Evolutionary conservation across 1,284 basidiomycete genomes (phyloP).

Genomic region (Butyriboletus regius): DNA sequence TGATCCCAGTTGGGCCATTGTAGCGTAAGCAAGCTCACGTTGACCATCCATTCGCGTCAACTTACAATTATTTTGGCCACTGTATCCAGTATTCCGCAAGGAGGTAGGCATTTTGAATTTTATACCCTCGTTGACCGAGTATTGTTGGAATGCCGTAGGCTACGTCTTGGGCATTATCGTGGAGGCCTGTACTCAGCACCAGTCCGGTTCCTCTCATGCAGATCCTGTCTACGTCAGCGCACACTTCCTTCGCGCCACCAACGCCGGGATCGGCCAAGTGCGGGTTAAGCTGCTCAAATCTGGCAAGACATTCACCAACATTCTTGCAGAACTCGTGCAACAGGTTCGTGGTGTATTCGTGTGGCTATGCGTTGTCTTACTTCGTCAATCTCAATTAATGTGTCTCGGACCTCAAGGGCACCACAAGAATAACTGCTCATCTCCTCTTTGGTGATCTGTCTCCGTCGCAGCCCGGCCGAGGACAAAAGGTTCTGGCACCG

Average conservation of each 20-base stretch:
- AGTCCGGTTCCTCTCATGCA: constrained; percentile 40
- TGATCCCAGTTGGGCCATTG: constrained; percentile 41
- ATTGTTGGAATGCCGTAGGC: constrained; percentile 33
- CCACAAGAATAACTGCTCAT: constrained; percentile 45
- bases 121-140: neutral
- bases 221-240: constrained; percentile 56
- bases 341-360: constrained; percentile 34
- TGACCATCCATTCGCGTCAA: neutral
- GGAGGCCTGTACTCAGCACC: constrained; percentile 47
- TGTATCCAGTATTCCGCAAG: constrained; percentile 43
- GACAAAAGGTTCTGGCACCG: constrained; percentile 36
- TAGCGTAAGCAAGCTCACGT: constrained; percentile 34
- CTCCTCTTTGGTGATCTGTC: constrained; percentile 50
- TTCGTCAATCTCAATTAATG: constrained; percentile 2
- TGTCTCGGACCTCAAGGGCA: constrained; percentile 32
- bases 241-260: constrained; percentile 47
- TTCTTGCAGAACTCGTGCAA: constrained; percentile 52
- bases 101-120: constrained; percentile 35
- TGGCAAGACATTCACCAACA: constrained; percentile 48
- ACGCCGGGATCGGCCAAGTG: constrained; percentile 39
- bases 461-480: constrained; percentile 22
- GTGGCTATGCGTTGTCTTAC: neutral
- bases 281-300: constrained; percentile 41
- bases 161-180: constrained; percentile 51
- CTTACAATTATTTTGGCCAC: neutral